These are phyloP conservation scores for Comarum palustre DNA, from an alignment of 306 rosid species.

Conservation along the genomic window DNA sequence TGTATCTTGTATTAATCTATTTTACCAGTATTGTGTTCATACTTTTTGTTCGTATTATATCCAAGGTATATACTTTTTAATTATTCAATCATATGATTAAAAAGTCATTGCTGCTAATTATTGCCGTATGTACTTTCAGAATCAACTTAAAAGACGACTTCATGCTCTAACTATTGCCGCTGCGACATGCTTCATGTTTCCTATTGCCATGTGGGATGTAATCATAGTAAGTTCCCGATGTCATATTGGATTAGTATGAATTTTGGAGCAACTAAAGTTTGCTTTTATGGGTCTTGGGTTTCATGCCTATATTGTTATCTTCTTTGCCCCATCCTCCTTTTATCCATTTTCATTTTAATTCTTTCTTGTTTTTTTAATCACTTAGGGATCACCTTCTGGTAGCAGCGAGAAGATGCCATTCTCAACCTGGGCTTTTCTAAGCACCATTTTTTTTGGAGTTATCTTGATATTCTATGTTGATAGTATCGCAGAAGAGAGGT, in stretches of 20 bases:
- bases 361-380: constrained; percentile 8
- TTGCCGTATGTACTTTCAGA: constrained; percentile 47
- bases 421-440: constrained; percentile 88
- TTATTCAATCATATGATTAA: constrained; percentile 19
- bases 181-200: constrained; percentile 95
- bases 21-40: constrained; percentile 11
- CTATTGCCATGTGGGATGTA: constrained; percentile 92
- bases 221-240: constrained; percentile 63
- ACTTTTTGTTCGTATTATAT: constrained; percentile 24
- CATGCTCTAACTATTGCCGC: constrained; percentile 91
- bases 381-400: constrained; percentile 80
- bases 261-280: constrained; percentile 19
- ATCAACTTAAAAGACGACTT: constrained; percentile 93
- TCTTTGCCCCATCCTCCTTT: not conserved
- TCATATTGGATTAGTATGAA: constrained; percentile 20
- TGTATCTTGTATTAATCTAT: constrained; percentile 1
- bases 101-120: constrained; percentile 14
- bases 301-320: not conserved
- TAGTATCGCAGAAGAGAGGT: constrained; percentile 96
- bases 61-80: not conserved
- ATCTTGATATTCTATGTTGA: constrained; percentile 85
- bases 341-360: constrained; percentile 4
- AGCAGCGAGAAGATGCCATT: constrained; percentile 63
- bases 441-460: constrained; percentile 83
- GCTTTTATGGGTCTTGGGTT: not conserved